Base-by-base conservation (phyloP, 257 asterid genomes). In the Nicotiana paniculata region DNA sequence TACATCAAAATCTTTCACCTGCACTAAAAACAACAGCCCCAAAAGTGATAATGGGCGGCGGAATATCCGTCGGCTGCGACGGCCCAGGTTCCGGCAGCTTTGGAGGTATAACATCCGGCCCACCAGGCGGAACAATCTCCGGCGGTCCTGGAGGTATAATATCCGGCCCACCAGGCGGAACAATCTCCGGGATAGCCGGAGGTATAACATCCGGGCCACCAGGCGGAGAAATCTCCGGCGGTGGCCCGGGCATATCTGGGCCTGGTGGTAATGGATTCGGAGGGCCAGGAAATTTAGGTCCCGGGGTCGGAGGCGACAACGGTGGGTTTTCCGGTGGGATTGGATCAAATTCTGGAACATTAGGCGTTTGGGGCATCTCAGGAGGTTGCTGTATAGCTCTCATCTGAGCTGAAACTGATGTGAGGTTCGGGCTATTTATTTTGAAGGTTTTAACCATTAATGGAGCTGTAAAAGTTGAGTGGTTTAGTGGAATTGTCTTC, bases 271-370 rank as follows among this genome's bases (percentile, higher is more conserved):
- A 17, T 0, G 87, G 93, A 53, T 55, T 86, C 0, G 91, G 90
- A 2, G 85, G 91, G 67, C 86, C 88, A 8, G 93, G 97, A 59
- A 87, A 74, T 3, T 85, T 90, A 1, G 93, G 80, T 12, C 80
- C 10, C 9, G 33, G 81, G 18, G 53, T 33, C 33, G 81, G 81
- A 77, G 81, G 55, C 26, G 61, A 46, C 1, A 74, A 1, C 0
- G 79, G 92, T n/a, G 91, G 91, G 1, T 87, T 87, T 82, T 90
- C 93, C 2, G 90, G 89, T 16, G 95, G 96, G 24, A 86, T 65
- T 8, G 93, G 91, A 26, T 88, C 93, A 12, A 90, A 89, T 12
- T 88, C 92, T 10, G 93, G 94, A 4, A 86, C 83, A 48, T 77
- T 30, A 30, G 33, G 33, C 33, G 33, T 30, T 2, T 30, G 33